Evolutionary conservation across 345 rosid genomes (phyloP).

Genomic region (Psidium guajava): DNA sequence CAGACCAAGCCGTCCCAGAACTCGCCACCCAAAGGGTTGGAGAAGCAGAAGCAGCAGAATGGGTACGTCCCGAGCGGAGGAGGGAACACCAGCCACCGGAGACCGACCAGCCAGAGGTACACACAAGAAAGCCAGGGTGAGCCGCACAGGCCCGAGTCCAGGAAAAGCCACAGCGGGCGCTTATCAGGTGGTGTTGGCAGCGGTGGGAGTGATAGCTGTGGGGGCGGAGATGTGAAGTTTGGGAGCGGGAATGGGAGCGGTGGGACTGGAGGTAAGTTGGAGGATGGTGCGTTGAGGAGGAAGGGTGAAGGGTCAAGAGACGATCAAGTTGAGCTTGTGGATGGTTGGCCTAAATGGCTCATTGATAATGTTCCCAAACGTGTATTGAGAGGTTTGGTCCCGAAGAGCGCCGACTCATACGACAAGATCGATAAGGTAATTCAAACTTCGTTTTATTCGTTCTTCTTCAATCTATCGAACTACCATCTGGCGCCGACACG

Average conservation of each 20-base stretch:
- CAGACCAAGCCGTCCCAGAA: conserved; percentile 27
- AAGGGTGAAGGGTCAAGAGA: neutral
- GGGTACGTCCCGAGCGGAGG: conserved; percentile 19
- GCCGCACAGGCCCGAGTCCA: neutral
- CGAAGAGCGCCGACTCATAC: conserved; percentile 49
- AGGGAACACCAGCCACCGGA: conserved; percentile 7
- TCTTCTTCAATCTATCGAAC: neutral
- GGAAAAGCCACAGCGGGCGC: neutral
- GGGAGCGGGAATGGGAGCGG: neutral
- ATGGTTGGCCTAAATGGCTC: conserved; percentile 71
- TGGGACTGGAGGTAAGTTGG: conserved; percentile 1
- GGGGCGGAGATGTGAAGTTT: neutral
- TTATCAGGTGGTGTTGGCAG: neutral
- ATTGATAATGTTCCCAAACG: conserved; percentile 36
- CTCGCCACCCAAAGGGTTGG: conserved; percentile 25
- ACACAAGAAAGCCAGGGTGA: neutral
- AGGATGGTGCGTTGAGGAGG: neutral
- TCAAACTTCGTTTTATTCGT: neutral
- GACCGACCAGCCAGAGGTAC: conserved; percentile 36
- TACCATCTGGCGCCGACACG: neutral
- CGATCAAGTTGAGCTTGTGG: conserved; percentile 16
- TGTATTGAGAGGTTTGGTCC: conserved; percentile 41
- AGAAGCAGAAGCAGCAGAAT: conserved; percentile 32
- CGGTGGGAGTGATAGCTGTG: neutral
- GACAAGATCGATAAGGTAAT: conserved; percentile 52